These are phyloP conservation scores for Talaromyces verruculosus DNA, from an alignment of 2,329 filamentous ascomycete species.

Conservation along the genomic window DNA sequence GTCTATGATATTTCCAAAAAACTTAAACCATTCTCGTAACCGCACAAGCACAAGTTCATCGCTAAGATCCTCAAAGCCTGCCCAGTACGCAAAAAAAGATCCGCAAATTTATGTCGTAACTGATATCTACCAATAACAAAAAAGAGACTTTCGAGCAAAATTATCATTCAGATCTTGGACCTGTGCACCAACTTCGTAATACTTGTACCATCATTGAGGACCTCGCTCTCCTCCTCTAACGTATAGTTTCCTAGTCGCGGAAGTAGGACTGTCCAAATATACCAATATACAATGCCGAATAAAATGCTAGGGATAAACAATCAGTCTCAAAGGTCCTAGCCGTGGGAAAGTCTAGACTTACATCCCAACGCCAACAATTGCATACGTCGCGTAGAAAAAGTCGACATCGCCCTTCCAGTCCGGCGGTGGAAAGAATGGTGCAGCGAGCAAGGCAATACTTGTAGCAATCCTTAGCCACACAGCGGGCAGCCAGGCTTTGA, in stretches of 20 bases:
- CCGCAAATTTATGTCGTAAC: neutral
- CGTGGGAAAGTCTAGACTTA: constrained; percentile 32
- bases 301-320: constrained; percentile 49
- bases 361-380: constrained; percentile 50
- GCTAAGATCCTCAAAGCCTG: neutral
- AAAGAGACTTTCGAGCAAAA: neutral
- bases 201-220: constrained; percentile 65
- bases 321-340: neutral
- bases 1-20: neutral
- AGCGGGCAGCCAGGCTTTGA: constrained; percentile 63
- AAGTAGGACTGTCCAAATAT: constrained; percentile 62
- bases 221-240: constrained; percentile 61
- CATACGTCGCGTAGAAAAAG: constrained; percentile 56
- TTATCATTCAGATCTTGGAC: neutral
- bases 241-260: constrained; percentile 61
- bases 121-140: neutral
- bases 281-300: constrained; percentile 66
- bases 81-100: neutral
- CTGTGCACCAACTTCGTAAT: constrained; percentile 58
- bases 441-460: constrained; percentile 56
- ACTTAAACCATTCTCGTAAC: neutral
- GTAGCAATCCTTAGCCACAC: constrained; percentile 57
- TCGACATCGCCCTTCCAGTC: constrained; percentile 48
- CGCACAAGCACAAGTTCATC: neutral
- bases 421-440: constrained; percentile 62